Evolutionary conservation across 2,329 filamentous ascomycete genomes (phyloP).

Genomic region (Colletotrichum trifolii): DNA sequence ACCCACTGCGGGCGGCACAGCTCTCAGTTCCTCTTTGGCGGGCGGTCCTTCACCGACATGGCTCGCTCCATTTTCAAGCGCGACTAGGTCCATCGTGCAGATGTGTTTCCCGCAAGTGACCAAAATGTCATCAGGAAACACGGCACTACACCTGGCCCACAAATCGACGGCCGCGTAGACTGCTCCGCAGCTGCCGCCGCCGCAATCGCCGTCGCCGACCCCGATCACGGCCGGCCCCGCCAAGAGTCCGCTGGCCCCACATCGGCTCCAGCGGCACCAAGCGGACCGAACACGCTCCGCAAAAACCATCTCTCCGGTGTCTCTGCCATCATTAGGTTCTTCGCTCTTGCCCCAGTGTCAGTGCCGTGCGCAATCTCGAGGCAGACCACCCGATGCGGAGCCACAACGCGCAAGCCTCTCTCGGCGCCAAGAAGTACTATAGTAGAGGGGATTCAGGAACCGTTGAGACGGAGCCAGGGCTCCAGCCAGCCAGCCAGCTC

Average conservation of each 20-base stretch:
- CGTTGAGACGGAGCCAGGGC: neutral
- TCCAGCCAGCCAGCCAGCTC: neutral
- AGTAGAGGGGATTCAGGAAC: neutral
- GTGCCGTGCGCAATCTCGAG: neutral
- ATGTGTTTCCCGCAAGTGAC: neutral
- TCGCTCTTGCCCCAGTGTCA: neutral
- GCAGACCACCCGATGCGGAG: conserved; percentile 10
- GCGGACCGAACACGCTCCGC: conserved; percentile 6
- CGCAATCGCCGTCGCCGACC: neutral
- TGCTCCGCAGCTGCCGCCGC: conserved; percentile 11
- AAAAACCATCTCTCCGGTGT: conserved; percentile 5
- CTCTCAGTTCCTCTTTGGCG: conserved; percentile 63
- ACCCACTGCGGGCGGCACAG: conserved; percentile 67
- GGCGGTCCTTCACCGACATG: conserved; percentile 57
- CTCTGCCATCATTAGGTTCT: neutral
- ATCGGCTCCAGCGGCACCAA: conserved; percentile 16
- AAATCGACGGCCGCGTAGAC: neutral
- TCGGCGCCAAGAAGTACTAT: conserved; percentile 21
- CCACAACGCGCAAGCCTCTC: conserved; percentile 13
- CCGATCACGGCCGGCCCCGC: conserved; percentile 16
- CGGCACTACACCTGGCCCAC: neutral
- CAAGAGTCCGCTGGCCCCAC: conserved; percentile 16
- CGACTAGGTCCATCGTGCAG: conserved; percentile 7
- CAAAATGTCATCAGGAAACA: neutral
- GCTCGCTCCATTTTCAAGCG: conserved; percentile 53